phyloP scores from a whole-genome alignment of 352 stramenopile species.

The Pythium monospermum region DNA sequence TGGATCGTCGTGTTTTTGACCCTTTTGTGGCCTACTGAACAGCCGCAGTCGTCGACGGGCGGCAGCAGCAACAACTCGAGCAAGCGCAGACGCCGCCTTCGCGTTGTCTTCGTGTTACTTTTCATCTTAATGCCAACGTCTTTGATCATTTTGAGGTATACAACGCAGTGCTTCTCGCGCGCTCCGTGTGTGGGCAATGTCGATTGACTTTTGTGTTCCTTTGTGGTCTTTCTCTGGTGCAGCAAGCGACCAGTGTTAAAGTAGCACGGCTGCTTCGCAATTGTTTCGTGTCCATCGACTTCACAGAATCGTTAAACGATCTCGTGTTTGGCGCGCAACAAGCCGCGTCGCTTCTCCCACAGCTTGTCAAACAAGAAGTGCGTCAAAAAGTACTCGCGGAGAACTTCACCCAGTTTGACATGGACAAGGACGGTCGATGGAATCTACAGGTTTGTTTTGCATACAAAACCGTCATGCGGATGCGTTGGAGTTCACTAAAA shows the following conservation, averaged over 20 bases:
- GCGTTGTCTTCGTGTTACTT: constrained; percentile 29
- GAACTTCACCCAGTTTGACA: constrained; percentile 43
- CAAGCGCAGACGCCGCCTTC: too few species aligned
- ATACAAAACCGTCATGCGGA: not conserved
- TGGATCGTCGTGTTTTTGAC: not conserved
- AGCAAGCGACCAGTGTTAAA: constrained; percentile 16
- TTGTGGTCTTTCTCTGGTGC: too few species aligned
- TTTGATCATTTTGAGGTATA: constrained; percentile 21
- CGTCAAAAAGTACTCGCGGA: constrained; percentile 30
- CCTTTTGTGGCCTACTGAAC: too few species aligned
- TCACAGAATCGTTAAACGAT: constrained; percentile 33
- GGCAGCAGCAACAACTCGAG: too few species aligned
- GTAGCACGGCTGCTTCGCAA: constrained; percentile 24
- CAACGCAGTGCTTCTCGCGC: not conserved
- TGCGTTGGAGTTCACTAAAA: not conserved
- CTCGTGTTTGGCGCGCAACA: constrained; percentile 25
- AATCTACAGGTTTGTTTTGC: constrained; percentile 35
- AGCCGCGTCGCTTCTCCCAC: constrained; percentile 14
- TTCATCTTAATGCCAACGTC: constrained; percentile 36
- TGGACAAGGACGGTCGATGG: constrained; percentile 32
- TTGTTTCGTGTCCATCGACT: constrained; percentile 31
- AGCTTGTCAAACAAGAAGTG: constrained; percentile 37
- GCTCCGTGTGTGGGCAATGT: not conserved
- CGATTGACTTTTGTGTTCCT: too few species aligned
- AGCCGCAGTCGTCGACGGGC: constrained; percentile 17